Evolutionary conservation across 768 basidiomycete species (phyloP), one percentile per base, ranked within the genome.

Genomic region (Mycena rosella): DNA sequence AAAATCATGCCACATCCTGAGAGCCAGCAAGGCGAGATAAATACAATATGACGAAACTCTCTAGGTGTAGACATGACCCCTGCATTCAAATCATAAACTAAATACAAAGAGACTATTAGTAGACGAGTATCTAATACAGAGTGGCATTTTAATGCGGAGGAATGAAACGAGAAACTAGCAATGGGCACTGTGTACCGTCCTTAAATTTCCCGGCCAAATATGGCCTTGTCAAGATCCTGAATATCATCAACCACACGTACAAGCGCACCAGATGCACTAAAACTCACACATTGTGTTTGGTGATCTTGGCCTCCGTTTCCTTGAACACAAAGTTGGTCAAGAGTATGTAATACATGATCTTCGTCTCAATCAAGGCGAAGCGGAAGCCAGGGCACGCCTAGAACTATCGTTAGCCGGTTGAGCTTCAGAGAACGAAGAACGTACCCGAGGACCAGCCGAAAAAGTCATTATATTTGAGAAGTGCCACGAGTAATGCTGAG

Each of bases 281-380:
- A 10, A 78, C 89, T 73, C 80, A 91, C 91, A 88, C 87, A 74
- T 92, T 91, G 26, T 85, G 83, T 72, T 86, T 87, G 63, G 81
- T 76, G 17, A 92, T 86, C 65, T 83, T 83, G 17, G 85, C 83
- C n/a, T 79, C 81, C 2, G 89, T 87, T 63, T 82, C 75, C n/a
- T 75, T 67, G 72, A 91, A 95, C 8, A 78, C 81, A 71, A 94
- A 95, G 73, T 87, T 85, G 15, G 88, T 89, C 47, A 95, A 70
- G 24, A 95, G 82, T 55, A 89, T 84, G 72, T 88, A 93, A 11
- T 94, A 73, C 74, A 95, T 90, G 0, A 87, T 84, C 79, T 95
- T 95, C 70, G 94, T 89, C 80, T 96, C 93, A 60, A 95, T 92
- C 75, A 94, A 80, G 7, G 94, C 92, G 76, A 96, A 94, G 26